These are phyloP conservation scores for Spiraea crenata DNA, from an alignment of 331 rosid genomes.

Conservation along the genomic window DNA sequence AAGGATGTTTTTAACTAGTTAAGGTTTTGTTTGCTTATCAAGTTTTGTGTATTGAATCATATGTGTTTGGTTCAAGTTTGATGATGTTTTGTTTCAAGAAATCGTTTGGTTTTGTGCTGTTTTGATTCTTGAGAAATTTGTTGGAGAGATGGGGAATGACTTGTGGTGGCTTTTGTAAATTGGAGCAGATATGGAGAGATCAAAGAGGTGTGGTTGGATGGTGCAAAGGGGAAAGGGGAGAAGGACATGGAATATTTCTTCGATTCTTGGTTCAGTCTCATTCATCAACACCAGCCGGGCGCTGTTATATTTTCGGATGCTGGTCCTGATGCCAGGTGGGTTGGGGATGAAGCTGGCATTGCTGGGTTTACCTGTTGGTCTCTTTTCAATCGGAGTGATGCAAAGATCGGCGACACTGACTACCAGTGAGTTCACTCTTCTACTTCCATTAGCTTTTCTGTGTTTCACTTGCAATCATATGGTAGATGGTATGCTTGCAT, in stretches of 20 bases:
- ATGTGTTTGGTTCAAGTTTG: not conserved
- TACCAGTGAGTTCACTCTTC: conserved; percentile 53
- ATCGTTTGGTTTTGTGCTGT: not conserved
- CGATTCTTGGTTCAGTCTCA: conserved; percentile 64
- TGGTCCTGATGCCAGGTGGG: conserved; percentile 94
- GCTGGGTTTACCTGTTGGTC: conserved; percentile 91
- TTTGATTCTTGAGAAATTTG: conserved; percentile 8
- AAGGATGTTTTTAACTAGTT: not conserved
- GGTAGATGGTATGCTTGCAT: not conserved
- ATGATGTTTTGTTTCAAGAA: not conserved
- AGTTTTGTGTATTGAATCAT: not conserved
- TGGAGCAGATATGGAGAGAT: conserved; percentile 74
- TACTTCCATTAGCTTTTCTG: not conserved
- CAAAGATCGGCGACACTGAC: conserved; percentile 42
- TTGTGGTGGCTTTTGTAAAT: conserved; percentile 7
- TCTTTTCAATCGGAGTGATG: conserved; percentile 52
- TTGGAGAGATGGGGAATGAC: not conserved
- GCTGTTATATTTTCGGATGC: conserved; percentile 69
- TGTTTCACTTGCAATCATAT: not conserved
- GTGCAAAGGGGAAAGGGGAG: conserved; percentile 81
- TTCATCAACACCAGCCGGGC: conserved; percentile 90
- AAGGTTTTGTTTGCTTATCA: not conserved
- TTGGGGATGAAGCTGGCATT: conserved; percentile 70
- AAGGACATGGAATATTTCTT: conserved; percentile 72
- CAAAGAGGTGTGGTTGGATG: conserved; percentile 69